Base-by-base conservation (phyloP, 805 yeast species). In the Yarrowia bubula region DNA sequence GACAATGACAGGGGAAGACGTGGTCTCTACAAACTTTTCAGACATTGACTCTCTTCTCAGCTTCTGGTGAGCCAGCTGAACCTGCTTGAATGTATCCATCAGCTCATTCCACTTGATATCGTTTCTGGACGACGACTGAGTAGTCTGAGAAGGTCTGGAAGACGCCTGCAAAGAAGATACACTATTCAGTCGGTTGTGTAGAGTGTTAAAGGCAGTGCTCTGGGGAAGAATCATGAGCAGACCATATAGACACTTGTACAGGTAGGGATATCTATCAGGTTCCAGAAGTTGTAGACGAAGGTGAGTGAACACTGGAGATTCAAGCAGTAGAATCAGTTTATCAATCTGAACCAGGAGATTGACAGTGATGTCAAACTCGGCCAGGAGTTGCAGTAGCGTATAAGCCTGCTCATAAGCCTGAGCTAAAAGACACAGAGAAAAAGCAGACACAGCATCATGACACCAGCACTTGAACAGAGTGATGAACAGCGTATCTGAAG, bases 161-260 rank as follows among this genome's bases (percentile, higher is more conserved):
- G 65, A 44, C 3, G 71, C 72, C 6, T 77, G 78, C 48, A 78
- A 72, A 3, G 75, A 72, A 7, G 77, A 71, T 18, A 88, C 82
- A 41, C 89, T 80, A 58, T 83, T 83, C 60, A 95, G 79, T 67
- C 99, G 80, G 71, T 87, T 89, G 69, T 88, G 88, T 68, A 95
- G 79, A 0, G 89, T 85, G n/a, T 83, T 85, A 73, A 90, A 95
- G 0, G 98, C 96, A 11, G 90, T 83, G 0, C 97, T 90, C 74
- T 95, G 99, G 0, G 99, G 99, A 58, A 95, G 76, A 5, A 95
- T 81, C 99, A 95, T 95, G 66, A 95, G 78, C 35, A 95, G 82
- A 1, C 98, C 99, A 74, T 91, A 95, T 35, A 95, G 81, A 63
- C 97, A 89, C 73, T 91, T 90, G 80, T 88, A 90, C 38, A 95